Evolutionary conservation across 768 basidiomycete species (phyloP).

Genomic region (Roridomyces roridus): DNA sequence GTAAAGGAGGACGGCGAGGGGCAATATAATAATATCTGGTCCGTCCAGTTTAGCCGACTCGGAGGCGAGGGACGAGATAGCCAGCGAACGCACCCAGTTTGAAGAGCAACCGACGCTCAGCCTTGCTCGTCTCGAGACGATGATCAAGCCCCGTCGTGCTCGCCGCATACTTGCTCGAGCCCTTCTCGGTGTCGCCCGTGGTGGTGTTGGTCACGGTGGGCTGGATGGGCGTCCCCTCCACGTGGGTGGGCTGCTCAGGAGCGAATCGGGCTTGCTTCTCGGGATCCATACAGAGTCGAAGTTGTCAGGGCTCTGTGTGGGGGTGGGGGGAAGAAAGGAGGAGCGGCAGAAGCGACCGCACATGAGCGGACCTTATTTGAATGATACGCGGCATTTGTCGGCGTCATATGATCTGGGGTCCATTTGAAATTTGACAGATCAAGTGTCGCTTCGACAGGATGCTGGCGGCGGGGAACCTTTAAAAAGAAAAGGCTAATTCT

Average conservation of each 20-base stretch:
- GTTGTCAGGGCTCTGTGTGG: too few relatives aligned
- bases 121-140: neutral
- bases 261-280: neutral
- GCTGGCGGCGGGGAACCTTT: too few relatives aligned
- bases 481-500: too few relatives aligned
- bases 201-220: slow-evolving; percentile 5
- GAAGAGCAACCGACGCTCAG: slow-evolving; percentile 2
- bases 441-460: too few relatives aligned
- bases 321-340: too few relatives aligned
- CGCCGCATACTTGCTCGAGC: slow-evolving; percentile 10
- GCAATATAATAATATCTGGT: slow-evolving; percentile 12
- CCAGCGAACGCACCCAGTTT: slow-evolving; percentile 1
- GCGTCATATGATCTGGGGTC: too few relatives aligned
- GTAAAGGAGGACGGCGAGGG: slow-evolving; percentile 14
- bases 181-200: slow-evolving; percentile 2
- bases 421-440: too few relatives aligned
- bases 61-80: neutral
- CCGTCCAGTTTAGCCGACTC: too few relatives aligned
- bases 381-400: too few relatives aligned
- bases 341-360: too few relatives aligned
- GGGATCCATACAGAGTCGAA: neutral
- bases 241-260: neutral
- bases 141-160: slow-evolving; percentile 14
- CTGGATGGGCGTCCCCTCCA: neutral
- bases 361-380: too few relatives aligned